Evolutionary conservation across 2,329 filamentous ascomycete genomes (phyloP), one percentile per base, ranked within the genome.

Genomic region (Fusarium lateritium): DNA sequence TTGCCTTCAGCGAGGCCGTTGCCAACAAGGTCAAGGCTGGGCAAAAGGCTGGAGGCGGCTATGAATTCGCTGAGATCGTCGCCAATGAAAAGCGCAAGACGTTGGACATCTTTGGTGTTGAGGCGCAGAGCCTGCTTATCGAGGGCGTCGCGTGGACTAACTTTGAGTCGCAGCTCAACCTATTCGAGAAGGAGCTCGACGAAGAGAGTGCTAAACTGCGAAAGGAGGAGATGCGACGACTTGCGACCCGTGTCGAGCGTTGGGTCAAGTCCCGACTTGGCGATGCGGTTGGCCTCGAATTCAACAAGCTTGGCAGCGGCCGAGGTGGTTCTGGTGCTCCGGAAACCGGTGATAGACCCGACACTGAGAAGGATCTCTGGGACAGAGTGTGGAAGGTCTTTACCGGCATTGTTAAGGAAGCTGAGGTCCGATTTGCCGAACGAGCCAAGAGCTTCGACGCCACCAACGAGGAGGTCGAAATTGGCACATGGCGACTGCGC

Each of bases 11-110:
- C 75, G 93, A 98, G 34, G 92, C 94, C 4, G 96, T 99, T 46
- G 89, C 90, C n/a, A 82, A 85, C 53, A 92, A 93, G 49, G 94
- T 99, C 70, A 99, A 98, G 81, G 85, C 88, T 26, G 95, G 95
- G 4, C 95, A 98, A 79, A 98, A 97, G 84, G 94, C 94, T 56
- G 94, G 94, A 22, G 92, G 90, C 9, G 87, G 88, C 53, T 98
- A 99, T 76, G 96, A 99, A 77, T 99, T 99, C 79, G 94, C 94
- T 22, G 92, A 97, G 71, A 98, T 98, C 73, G 96, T 99, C 7
- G 88, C 89, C 39, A 86, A 89, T 57, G 92, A 98, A 78, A 97
- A 96, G 82, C 87, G 87, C 73, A 89, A 89, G 77, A 90, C 94
- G 1, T 78, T 97, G 36, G 86, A 89, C 17, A 87, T 87, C 44